Conservation (phyloP, 2,329 filamentous ascomycete species). For the Ascochyta pisi region DNA sequence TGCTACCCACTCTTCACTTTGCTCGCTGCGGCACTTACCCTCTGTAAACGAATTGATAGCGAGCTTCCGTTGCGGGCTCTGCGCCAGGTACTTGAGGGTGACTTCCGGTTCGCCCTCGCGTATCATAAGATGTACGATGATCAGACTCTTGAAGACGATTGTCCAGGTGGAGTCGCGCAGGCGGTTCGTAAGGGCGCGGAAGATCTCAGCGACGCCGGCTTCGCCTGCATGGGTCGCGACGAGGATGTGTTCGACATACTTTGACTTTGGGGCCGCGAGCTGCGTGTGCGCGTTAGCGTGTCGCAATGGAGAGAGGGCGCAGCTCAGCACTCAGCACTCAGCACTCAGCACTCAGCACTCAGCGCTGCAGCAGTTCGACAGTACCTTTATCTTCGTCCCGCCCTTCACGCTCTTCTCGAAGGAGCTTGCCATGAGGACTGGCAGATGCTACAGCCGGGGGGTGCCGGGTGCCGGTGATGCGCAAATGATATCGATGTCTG, state of each 20-base stretch:
- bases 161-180: conserved; percentile 98
- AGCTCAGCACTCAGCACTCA: neutral
- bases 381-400: conserved; percentile 94
- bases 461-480: conserved; percentile 11
- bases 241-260: conserved; percentile 98
- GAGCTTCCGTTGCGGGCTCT: conserved; percentile 77
- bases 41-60: conserved; percentile 92
- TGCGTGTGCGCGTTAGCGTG: conserved; percentile 48
- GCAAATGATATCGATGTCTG: conserved; percentile 11
- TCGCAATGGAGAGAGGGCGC: conserved; percentile 20
- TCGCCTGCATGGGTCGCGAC: conserved; percentile 94
- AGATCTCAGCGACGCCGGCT: conserved; percentile 93
- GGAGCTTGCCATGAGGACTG: conserved; percentile 73
- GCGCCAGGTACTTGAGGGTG: conserved; percentile 82
- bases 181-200: conserved; percentile 86
- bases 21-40: conserved; percentile 62
- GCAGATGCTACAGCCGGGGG: conserved; percentile 19
- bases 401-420: conserved; percentile 99
- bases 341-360: neutral
- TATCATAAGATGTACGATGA: conserved; percentile 97
- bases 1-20: neutral
- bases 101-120: conserved; percentile 90
- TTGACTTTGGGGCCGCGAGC: conserved; percentile 96
- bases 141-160: conserved; percentile 97
- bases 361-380: neutral